Base-by-base conservation (phyloP, 176 grass and related monocot species). In the Musa schizocarpa region DNA sequence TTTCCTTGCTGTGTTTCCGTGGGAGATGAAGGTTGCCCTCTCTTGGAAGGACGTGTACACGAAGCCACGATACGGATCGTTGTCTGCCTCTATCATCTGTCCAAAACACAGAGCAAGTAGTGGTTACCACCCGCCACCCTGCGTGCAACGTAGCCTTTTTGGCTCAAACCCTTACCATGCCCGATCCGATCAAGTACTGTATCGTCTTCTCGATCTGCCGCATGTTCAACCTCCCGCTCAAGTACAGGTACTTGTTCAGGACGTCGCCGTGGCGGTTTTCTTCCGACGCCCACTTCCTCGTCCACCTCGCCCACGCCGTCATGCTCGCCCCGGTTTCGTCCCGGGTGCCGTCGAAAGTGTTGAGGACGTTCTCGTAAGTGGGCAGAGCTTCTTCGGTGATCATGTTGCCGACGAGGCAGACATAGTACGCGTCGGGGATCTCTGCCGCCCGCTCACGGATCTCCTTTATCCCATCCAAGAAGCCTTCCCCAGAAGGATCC, bases 321-420 rank as follows among this genome's bases (percentile, higher is more conserved):
- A 34, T 50, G 69, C 75, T 49, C 23, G 75, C 63, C 2, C 75
- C 80, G 7, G 2, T 10, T 22, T 74, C 85, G 79, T 80, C 72
- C 34, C 65, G 53, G 8, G 57, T 52, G 65, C 80, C 85, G 0
- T 79, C 69, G 72, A 83, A 79, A 48, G 59, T 75, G 69, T 87
- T 87, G 25, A 87, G 54, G 0, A 81, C 56, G 13, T 65, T 78
- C 67, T 87, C 80, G 81, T 83, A 83, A 20, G 79, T 86, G 8
- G 84, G 84, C 3, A 86, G 74, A 9, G 84, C 79, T 79, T 86
- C 84, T 68, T 83, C 85, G 13, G 85, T 80, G 9, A 87, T 53
- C 85, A 87, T 87, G 77, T 87, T 83, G 26, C 85, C 80, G 7
- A 87, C 85, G 6, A 87, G 76, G 63, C 81, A 82, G 13, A 87